These are phyloP conservation scores for Exutisphaerella laricina DNA, from an alignment of 2,329 filamentous ascomycete species.

Conservation along the genomic window DNA sequence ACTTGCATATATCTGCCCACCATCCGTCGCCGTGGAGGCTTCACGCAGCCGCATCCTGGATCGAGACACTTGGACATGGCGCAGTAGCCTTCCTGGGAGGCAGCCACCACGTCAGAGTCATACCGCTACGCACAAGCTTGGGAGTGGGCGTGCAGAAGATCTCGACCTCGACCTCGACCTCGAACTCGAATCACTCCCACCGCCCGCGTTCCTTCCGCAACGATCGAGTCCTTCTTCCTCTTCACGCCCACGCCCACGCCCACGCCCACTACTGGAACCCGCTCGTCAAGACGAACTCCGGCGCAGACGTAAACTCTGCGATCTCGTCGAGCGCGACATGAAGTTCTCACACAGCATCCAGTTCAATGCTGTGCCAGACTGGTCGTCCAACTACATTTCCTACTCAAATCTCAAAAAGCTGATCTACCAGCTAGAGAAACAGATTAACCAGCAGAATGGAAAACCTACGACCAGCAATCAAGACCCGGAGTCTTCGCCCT, in stretches of 20 bases:
- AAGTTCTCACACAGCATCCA: slow-evolving; percentile 99
- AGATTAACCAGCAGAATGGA: slow-evolving; percentile 53
- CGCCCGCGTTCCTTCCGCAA: slow-evolving; percentile 16
- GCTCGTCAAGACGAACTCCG: slow-evolving; percentile 15
- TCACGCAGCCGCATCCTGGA: background rate
- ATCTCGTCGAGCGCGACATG: slow-evolving; percentile 80
- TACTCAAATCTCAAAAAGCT: slow-evolving; percentile 99
- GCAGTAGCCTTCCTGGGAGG: slow-evolving; percentile 8
- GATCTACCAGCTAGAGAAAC: slow-evolving; percentile 92
- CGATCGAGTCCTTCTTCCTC: background rate
- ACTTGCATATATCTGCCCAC: too few relatives aligned
- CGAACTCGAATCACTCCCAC: slow-evolving; percentile 27
- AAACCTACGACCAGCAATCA: slow-evolving; percentile 30
- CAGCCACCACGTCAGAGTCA: slow-evolving; percentile 1
- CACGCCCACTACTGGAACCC: too few relatives aligned
- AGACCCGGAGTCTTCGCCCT: slow-evolving; percentile 78
- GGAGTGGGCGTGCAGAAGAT: too few relatives aligned
- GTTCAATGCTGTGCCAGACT: slow-evolving; percentile 99
- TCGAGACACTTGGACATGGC: slow-evolving; percentile 4
- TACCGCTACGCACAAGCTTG: slow-evolving; percentile 2
- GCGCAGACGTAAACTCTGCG: slow-evolving; percentile 55
- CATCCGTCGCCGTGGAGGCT: slow-evolving; percentile 7
- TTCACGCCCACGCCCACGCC: background rate
- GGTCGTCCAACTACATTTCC: slow-evolving; percentile 95
- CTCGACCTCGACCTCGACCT: too few relatives aligned